These are phyloP conservation scores for Silene noctiflora DNA, from an alignment of 179 eudicot species.

Conservation along the genomic window DNA sequence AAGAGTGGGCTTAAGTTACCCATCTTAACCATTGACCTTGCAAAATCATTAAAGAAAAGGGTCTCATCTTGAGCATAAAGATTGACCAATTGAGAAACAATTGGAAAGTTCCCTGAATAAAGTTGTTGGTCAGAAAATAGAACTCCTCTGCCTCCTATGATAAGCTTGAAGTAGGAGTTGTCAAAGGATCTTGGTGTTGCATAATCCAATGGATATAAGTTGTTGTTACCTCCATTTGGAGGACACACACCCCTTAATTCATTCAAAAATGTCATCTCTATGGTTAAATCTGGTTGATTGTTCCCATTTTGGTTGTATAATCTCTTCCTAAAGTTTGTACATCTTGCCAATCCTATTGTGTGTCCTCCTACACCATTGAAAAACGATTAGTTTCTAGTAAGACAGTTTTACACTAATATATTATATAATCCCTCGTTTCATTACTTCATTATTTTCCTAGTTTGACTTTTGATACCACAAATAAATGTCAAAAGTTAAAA, in stretches of 20 bases:
- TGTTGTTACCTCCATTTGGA: constrained; percentile 61
- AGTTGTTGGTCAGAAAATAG: constrained; percentile 66
- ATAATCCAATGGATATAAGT: constrained; percentile 63
- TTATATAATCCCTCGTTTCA: too few species aligned
- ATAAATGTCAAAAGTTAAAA: too few species aligned
- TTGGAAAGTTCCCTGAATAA: constrained; percentile 46
- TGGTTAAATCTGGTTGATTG: constrained; percentile 56
- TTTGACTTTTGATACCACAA: too few species aligned
- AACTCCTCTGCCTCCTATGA: constrained; percentile 70
- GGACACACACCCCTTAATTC: constrained; percentile 67
- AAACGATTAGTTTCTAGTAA: too few species aligned
- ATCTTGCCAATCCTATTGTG: constrained; percentile 80
- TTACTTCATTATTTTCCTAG: too few species aligned
- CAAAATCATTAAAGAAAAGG: constrained; percentile 64
- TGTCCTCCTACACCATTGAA: constrained; percentile 53
- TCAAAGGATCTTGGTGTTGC: constrained; percentile 67
- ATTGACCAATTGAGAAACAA: constrained; percentile 48
- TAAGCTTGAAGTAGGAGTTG: constrained; percentile 72
- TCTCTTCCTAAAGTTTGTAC: constrained; percentile 66
- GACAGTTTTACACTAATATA: too few species aligned
- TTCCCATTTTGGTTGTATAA: constrained; percentile 74
- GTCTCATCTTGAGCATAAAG: constrained; percentile 53
- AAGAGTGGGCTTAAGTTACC: constrained; percentile 62
- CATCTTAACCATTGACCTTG: constrained; percentile 86
- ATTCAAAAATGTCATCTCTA: constrained; percentile 55